phyloP scores from a whole-genome alignment of 2,329 filamentous ascomycete genomes.

The Diaporthe aspalathi region DNA sequence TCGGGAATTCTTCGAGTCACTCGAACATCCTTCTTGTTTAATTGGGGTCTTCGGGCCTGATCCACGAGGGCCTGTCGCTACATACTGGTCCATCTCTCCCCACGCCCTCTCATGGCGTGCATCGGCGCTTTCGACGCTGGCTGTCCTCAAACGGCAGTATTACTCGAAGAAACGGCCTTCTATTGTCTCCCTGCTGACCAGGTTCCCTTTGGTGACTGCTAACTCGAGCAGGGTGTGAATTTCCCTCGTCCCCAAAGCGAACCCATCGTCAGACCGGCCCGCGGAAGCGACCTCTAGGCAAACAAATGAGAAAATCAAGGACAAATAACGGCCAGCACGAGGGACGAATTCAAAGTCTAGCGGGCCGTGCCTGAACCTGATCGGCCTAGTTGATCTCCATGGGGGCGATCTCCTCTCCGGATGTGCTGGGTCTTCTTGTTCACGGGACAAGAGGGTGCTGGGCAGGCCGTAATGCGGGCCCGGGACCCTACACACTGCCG shows the following conservation, averaged over 20 bases:
- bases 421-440: not conserved
- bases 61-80: not conserved
- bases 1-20: constrained; percentile 2
- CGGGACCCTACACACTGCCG: not conserved
- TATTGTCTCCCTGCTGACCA: not conserved
- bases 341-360: not conserved
- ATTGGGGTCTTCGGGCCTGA: constrained; percentile 1
- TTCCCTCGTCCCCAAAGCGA: not conserved
- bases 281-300: constrained; percentile 5
- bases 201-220: not conserved
- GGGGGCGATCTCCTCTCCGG: not conserved
- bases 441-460: not conserved
- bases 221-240: not conserved
- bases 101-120: not conserved
- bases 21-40: not conserved
- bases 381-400: not conserved
- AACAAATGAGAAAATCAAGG: constrained; percentile 1
- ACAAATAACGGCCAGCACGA: not conserved
- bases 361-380: constrained; percentile 14
- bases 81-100: not conserved
- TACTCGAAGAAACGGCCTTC: not conserved
- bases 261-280: not conserved
- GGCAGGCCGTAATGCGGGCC: not conserved
- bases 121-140: not conserved
- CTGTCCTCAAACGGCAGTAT: not conserved